Evolutionary conservation across 2,329 filamentous ascomycete species (phyloP), one percentile per base, ranked within the genome.

Genomic region (Botryotinia globosa): DNA sequence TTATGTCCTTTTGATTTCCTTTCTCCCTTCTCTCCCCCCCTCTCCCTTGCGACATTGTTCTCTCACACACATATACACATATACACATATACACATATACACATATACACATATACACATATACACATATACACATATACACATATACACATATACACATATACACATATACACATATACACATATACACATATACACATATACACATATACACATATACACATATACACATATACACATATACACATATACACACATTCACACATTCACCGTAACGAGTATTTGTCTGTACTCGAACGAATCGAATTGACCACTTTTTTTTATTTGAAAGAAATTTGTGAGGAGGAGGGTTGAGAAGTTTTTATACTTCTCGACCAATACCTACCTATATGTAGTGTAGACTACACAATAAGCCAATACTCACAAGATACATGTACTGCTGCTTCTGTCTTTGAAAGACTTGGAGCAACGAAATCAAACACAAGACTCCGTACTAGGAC

Each of bases 1-100:
- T 51, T 20, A 66, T 66, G 63, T 18, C 63, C 45, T 66, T 66
- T 66, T 66, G 45, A 66, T 66, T 39, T 51, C 25, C 32, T 12
- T 10, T 9, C 37, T 45, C 61, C 42, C 25, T 22, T 37, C 32
- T 37, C 32, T 44, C 20, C 29, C 61, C 61, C n/a, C 37, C 37
- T 10, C 16, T 54, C 22, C 29, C n/a, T 22, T 48, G 7, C 63
- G 63, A 12, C 44, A 48, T 65, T 65, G 29, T 48, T 65, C 62
- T 65, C 45, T 44, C 25, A 32, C 62, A 32, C 61, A 32, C 14
- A 18, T 7, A 29, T 5, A 54, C 12, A n/a, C 22, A 51, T 5
- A 12, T 0, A 14, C 39, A 42, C 39, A 51, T 25, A 25, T 8
- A 48, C 18, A 2, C 45, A 48, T 9, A 51, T 9, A 25, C 22